Conservation (phyloP, 2,329 filamentous ascomycete genomes). For the Colletotrichum horii region DNA sequence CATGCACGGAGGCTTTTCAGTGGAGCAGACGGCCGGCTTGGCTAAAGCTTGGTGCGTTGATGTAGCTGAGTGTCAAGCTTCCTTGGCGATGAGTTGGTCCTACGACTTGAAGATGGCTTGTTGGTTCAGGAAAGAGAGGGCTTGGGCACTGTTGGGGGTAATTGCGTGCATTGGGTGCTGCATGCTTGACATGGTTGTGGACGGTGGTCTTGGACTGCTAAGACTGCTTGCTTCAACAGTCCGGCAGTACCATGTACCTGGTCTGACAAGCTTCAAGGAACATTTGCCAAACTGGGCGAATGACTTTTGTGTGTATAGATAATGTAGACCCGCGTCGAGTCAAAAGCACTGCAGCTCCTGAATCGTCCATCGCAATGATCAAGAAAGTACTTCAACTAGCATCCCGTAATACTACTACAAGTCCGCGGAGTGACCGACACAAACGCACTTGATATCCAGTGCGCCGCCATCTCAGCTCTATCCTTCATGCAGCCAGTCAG, state of each 20-base stretch:
- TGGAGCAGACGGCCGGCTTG: conserved; percentile 1
- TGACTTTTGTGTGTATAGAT: neutral
- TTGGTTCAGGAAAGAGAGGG: neutral
- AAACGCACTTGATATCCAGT: neutral
- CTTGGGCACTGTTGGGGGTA: neutral
- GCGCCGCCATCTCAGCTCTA: neutral
- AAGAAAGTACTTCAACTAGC: neutral
- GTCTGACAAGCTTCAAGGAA: neutral
- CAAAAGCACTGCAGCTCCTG: neutral
- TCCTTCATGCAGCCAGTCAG: neutral
- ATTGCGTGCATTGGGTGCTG: neutral
- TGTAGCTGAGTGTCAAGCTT: neutral
- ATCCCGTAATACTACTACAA: neutral
- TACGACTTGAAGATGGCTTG: neutral
- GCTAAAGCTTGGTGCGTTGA: conserved; percentile 10
- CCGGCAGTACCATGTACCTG: neutral
- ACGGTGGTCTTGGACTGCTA: neutral
- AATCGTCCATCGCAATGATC: neutral
- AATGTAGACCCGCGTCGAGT: neutral
- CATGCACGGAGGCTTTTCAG: neutral
- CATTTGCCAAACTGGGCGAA: neutral
- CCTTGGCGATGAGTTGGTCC: neutral
- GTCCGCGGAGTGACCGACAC: neutral
- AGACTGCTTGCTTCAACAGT: neutral
- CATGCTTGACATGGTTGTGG: neutral